A percentile compares a stretch with the other conserved stretches of the same genome.
phyloP scores from a whole-genome alignment of 176 grass and related monocot species.

The Musa itinerans region DNA sequence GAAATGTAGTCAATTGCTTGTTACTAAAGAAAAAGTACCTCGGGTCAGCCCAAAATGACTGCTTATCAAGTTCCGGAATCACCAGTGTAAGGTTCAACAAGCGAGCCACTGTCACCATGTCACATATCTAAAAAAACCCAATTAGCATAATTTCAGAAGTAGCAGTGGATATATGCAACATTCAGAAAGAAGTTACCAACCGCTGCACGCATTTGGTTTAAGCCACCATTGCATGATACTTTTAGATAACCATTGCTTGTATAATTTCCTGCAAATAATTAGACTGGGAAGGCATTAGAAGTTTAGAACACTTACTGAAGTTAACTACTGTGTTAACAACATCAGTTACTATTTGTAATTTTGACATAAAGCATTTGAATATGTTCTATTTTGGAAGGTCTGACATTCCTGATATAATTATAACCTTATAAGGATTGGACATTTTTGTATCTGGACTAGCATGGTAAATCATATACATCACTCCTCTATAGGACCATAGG shows the following conservation, averaged over 20 bases:
- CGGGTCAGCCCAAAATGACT: slow-evolving; percentile 90
- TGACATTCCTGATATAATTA: no score
- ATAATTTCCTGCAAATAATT: slow-evolving; percentile 55
- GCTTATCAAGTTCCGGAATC: slow-evolving; percentile 85
- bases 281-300: not conserved
- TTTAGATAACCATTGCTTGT: slow-evolving; percentile 81
- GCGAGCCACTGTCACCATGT: slow-evolving; percentile 80
- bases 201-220: slow-evolving; percentile 98
- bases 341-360: not conserved
- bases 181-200: slow-evolving; percentile 22
- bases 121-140: slow-evolving; percentile 61
- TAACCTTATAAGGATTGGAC: no score
- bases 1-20: not conserved
- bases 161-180: slow-evolving; percentile 1
- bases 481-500: not conserved
- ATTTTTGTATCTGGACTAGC: not conserved
- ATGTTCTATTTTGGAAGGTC: no score
- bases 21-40: slow-evolving; percentile 34
- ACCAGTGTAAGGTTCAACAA: slow-evolving; percentile 84
- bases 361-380: no score
- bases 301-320: not conserved
- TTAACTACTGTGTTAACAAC: not conserved
- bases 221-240: slow-evolving; percentile 92
- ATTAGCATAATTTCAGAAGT: slow-evolving; percentile 7
- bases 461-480: not conserved